Percentiles rank a stretch among this genome's conserved stretches.
phyloP scores from a whole-genome alignment of 164 flowering plant species.

The Aristolochia californica region DNA sequence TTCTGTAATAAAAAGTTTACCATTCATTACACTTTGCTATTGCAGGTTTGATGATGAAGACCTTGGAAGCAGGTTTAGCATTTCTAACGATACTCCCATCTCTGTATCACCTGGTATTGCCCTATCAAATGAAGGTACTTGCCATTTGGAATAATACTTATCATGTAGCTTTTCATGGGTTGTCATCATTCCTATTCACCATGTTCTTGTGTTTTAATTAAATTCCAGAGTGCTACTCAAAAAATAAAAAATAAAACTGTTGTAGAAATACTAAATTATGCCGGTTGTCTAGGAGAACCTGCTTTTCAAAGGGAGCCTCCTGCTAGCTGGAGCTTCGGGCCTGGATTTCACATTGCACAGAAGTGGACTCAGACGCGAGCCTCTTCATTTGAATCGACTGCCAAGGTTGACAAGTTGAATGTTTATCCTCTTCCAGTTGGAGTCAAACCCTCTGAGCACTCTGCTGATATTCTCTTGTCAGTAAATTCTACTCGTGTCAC shows the following conservation, averaged over 20 bases:
- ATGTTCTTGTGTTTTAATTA: too few relatives aligned
- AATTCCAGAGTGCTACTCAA: too few relatives aligned
- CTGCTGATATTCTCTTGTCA: constrained; percentile 14
- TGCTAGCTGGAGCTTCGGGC: constrained; percentile 40
- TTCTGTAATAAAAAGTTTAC: neutral
- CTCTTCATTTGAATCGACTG: constrained; percentile 20
- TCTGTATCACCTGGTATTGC: constrained; percentile 10
- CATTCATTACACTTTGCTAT: constrained; percentile 1
- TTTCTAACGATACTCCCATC: constrained; percentile 7
- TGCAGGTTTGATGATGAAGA: constrained; percentile 12
- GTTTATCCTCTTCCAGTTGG: constrained; percentile 69
- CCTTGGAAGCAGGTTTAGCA: constrained; percentile 14
- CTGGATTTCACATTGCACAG: constrained; percentile 37
- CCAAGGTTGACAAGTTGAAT: constrained; percentile 29
- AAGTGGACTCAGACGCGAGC: constrained; percentile 47
- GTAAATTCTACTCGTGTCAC: constrained; percentile 12
- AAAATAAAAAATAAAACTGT: too few relatives aligned
- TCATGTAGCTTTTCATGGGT: too few relatives aligned
- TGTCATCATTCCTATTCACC: too few relatives aligned
- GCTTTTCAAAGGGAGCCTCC: constrained; percentile 52
- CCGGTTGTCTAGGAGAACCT: constrained; percentile 21
- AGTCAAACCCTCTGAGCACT: constrained; percentile 40
- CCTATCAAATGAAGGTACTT: constrained; percentile 33
- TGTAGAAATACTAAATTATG: too few relatives aligned
- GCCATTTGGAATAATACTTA: neutral